These are phyloP conservation scores for Lagenidium giganteum DNA, from an alignment of 352 stramenopile species.

Conservation along the genomic window DNA sequence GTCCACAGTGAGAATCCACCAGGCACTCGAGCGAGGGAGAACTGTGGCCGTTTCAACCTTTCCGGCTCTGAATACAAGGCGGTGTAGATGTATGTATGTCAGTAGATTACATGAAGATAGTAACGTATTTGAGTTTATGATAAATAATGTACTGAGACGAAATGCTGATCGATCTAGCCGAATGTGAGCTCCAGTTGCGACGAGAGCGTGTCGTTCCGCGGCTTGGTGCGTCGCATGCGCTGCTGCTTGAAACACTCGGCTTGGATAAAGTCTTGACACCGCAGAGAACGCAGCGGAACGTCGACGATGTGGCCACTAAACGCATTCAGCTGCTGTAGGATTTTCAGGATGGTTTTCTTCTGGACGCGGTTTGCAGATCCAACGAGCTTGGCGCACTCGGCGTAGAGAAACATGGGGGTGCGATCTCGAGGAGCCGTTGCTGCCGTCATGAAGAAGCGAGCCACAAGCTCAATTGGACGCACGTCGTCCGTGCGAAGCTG, in stretches of 20 bases:
- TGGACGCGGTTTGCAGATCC: conserved; percentile 32
- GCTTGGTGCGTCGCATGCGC: conserved; percentile 11
- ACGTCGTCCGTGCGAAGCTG: conserved; percentile 10
- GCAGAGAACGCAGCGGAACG: conserved; percentile 55
- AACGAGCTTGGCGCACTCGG: conserved; percentile 57
- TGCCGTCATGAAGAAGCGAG: conserved; percentile 51
- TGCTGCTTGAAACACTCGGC: conserved; percentile 8
- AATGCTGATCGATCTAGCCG: conserved; percentile 6
- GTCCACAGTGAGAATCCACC: neutral
- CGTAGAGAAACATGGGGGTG: conserved; percentile 50
- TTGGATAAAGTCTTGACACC: conserved; percentile 58
- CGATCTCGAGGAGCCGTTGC: conserved; percentile 11
- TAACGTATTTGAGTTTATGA: neutral
- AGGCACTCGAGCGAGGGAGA: conserved; percentile 1
- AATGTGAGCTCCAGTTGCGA: conserved; percentile 19
- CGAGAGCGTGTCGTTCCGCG: conserved; percentile 11
- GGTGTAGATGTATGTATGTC: neutral
- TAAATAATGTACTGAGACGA: neutral
- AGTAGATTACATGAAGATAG: neutral
- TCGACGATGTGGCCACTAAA: conserved; percentile 35
- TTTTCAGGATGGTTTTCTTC: conserved; percentile 38
- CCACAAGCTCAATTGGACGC: conserved; percentile 20
- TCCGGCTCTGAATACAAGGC: no score
- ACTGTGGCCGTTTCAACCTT: no score
- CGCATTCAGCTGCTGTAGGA: conserved; percentile 55